Evolutionary conservation across 2,329 filamentous ascomycete species (phyloP).

Genomic region (Fusarium sp.): DNA sequence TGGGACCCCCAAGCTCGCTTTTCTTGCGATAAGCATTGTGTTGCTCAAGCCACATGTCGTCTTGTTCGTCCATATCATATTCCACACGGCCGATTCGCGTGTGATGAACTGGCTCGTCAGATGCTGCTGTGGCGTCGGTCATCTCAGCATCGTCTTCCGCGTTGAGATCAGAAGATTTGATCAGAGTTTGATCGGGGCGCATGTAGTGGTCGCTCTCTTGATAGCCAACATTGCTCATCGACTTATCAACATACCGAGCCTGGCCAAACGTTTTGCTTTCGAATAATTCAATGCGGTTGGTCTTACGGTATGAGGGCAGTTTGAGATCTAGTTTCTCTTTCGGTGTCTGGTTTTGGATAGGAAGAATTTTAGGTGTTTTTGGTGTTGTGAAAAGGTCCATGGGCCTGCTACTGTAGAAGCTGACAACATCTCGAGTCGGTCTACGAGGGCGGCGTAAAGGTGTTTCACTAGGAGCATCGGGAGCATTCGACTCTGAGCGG

Average conservation of each 20-base stretch:
- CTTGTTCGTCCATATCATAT: slow-evolving; percentile 99
- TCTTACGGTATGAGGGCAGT: slow-evolving; percentile 79
- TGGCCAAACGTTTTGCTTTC: slow-evolving; percentile 89
- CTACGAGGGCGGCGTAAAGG: slow-evolving; percentile 58
- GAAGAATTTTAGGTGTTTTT: slow-evolving; percentile 74
- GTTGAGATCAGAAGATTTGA: slow-evolving; percentile 72
- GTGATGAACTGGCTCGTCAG: slow-evolving; percentile 51
- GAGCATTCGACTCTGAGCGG: slow-evolving; percentile 50
- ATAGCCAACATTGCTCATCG: slow-evolving; percentile 96
- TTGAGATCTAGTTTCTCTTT: slow-evolving; percentile 85
- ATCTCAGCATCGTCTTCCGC: slow-evolving; percentile 71
- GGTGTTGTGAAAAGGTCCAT: slow-evolving; percentile 61
- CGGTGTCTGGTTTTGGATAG: slow-evolving; percentile 82
- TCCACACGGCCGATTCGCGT: slow-evolving; percentile 83
- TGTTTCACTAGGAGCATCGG: slow-evolving; percentile 51
- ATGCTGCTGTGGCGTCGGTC: slow-evolving; percentile 47
- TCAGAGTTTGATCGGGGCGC: slow-evolving; percentile 79
- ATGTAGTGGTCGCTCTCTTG: slow-evolving; percentile 94
- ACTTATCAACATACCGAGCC: slow-evolving; percentile 92
- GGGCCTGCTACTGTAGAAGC: slow-evolving; percentile 66
- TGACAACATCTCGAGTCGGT: slow-evolving; percentile 64
- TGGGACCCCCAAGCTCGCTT: slow-evolving; percentile 77
- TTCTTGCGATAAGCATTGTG: slow-evolving; percentile 83
- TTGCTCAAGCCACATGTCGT: slow-evolving; percentile 93
- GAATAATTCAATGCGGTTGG: slow-evolving; percentile 83